phyloP scores from a whole-genome alignment of 331 rosid species.

The Quercus tomentella region DNA sequence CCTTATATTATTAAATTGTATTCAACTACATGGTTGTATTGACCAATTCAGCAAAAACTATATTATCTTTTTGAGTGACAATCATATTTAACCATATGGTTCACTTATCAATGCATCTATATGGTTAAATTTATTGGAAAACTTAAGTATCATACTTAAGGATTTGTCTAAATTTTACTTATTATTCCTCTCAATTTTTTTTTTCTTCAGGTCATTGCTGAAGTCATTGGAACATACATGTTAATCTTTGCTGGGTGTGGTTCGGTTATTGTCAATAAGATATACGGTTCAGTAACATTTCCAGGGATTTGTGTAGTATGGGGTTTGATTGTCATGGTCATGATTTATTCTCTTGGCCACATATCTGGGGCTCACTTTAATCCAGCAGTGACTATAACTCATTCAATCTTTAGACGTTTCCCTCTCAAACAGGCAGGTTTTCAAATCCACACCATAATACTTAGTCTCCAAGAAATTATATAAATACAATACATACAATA shows the following conservation, averaged over 20 bases:
- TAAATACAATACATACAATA: no score
- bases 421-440: slow-evolving; percentile 29
- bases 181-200: neutral
- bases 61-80: no score
- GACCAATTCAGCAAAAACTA: no score
- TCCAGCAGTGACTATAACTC: slow-evolving; percentile 57
- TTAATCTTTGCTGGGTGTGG: slow-evolving; percentile 73
- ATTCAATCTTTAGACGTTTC: slow-evolving; percentile 50
- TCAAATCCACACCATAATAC: neutral
- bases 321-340: slow-evolving; percentile 58
- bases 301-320: slow-evolving; percentile 55
- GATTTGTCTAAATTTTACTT: neutral
- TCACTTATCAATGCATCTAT: no score
- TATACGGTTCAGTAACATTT: slow-evolving; percentile 45
- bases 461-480: no score
- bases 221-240: slow-evolving; percentile 67
- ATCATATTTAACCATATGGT: no score
- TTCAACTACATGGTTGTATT: no score
- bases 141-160: no score
- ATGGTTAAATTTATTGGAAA: no score
- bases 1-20: no score
- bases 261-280: slow-evolving; percentile 43
- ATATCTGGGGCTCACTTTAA: slow-evolving; percentile 86
- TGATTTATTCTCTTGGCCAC: slow-evolving; percentile 68
- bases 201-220: slow-evolving; percentile 56